phyloP scores from a whole-genome alignment of 1,284 basidiomycete genomes.

The Spongiforma sp. region DNA sequence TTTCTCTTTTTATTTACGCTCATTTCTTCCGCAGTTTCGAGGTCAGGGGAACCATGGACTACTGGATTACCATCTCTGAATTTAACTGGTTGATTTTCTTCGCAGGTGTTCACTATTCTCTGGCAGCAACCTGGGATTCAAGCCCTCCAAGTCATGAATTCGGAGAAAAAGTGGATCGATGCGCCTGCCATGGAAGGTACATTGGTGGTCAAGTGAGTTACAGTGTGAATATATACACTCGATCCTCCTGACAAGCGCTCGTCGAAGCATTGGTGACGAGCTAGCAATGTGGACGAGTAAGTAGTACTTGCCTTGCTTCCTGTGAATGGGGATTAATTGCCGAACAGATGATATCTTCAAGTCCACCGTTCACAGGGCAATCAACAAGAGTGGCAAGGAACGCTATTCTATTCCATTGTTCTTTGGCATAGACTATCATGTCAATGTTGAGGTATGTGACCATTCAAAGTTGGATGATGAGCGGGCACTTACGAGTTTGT shows the following conservation, averaged over 20 bases:
- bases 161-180: conserved; percentile 67
- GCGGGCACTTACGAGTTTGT: conserved; percentile 6
- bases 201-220: conserved; percentile 50
- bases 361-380: conserved; percentile 83
- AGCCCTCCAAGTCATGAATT: conserved; percentile 75
- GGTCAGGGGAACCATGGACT: no score
- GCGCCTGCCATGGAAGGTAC: conserved; percentile 58
- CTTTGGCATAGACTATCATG: conserved; percentile 81
- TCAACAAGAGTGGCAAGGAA: conserved; percentile 72
- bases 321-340: no score
- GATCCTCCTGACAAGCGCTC: no score
- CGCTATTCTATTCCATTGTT: conserved; percentile 86
- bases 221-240: no score
- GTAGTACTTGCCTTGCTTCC: no score
- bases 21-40: conserved; percentile 51
- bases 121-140: conserved; percentile 73
- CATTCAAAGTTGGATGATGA: not conserved
- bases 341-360: conserved; percentile 88
- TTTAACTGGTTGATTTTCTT: no score
- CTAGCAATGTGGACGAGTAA: conserved; percentile 88
- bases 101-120: conserved; percentile 82
- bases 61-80: no score
- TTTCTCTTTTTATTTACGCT: not conserved
- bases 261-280: conserved; percentile 84
- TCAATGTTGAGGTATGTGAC: conserved; percentile 65